Percentiles rank a stretch among this genome's conserved stretches.
Conservation (phyloP, 2,329 filamentous ascomycete species). For the Fusarium cyanostomum region DNA sequence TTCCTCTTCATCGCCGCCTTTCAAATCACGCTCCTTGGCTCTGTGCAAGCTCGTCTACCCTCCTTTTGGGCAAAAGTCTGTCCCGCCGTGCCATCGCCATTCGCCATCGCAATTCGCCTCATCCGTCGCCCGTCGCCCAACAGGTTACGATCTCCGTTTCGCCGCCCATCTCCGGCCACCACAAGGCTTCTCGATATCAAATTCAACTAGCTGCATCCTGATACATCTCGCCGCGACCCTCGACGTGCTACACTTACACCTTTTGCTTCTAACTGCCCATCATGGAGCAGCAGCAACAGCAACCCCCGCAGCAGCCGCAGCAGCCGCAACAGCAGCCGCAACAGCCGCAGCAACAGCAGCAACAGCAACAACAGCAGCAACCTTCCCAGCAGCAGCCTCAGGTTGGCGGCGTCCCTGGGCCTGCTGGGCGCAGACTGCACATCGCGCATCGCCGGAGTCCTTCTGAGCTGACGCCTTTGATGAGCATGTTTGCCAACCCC, state of each 20-base stretch:
- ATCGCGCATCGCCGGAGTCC: conserved; percentile 97
- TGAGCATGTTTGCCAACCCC: conserved; percentile 84
- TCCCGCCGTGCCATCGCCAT: conserved; percentile 45
- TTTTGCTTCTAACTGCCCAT: conserved; percentile 55
- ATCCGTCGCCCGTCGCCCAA: conserved; percentile 38
- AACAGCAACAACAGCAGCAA: conserved; percentile 55
- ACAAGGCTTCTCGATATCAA: conserved; percentile 36
- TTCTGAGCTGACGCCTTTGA: conserved; percentile 94
- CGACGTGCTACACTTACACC: conserved; percentile 48
- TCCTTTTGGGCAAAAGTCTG: conserved; percentile 51
- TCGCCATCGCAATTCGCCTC: conserved; percentile 43
- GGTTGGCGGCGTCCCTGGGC: conserved; percentile 71
- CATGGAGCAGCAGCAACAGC: conserved; percentile 65
- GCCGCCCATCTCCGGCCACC: conserved; percentile 37
- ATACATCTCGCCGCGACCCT: conserved; percentile 45
- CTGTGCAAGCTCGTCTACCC: conserved; percentile 48
- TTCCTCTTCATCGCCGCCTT: conserved; percentile 48
- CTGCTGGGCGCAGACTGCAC: conserved; percentile 88
- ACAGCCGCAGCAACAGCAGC: conserved; percentile 67
- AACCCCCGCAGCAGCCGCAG: conserved; percentile 73
- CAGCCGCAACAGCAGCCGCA: conserved; percentile 55
- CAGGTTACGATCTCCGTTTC: conserved; percentile 38
- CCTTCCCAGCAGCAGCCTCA: conserved; percentile 58
- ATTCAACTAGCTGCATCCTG: conserved; percentile 36
- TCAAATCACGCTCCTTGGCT: conserved; percentile 53